These are phyloP conservation scores for Thuidium tamariscinum DNA, from an alignment of 225 moss, liverwort and hornwort genomes.

Conservation along the genomic window DNA sequence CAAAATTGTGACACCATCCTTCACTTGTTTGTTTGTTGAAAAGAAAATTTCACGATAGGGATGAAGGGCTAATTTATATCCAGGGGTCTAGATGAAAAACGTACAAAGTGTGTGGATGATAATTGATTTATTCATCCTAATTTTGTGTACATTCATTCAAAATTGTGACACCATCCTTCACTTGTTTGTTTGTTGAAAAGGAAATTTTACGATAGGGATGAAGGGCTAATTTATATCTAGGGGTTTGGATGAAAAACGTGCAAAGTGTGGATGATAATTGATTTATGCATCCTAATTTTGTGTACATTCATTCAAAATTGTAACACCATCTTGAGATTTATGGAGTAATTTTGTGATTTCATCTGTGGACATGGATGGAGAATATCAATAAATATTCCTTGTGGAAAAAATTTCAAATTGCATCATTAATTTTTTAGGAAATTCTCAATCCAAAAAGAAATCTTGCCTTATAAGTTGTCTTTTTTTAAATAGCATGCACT, in stretches of 20 bases:
- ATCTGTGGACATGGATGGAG: background rate
- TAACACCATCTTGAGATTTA: accelerated
- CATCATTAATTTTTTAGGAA: background rate
- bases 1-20: accelerated
- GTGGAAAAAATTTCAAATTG: accelerated
- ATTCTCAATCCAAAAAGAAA: background rate
- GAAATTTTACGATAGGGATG: background rate
- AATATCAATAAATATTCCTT: background rate
- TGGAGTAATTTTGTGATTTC: background rate
- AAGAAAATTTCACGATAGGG: background rate
- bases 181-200: background rate
- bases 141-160: background rate
- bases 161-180: accelerated
- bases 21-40: background rate
- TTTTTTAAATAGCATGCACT: background rate
- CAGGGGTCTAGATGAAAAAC: background rate
- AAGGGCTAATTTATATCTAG: too few species aligned
- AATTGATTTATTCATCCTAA: background rate
- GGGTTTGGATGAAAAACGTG: background rate
- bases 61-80: background rate
- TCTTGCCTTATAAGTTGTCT: background rate
- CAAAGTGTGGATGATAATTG: background rate
- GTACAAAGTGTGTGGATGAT: background rate
- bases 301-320: background rate
- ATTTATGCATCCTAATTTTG: background rate